These are phyloP conservation scores for Pharus latifolius DNA, from an alignment of 176 grass and related monocot genomes.

Conservation along the genomic window DNA sequence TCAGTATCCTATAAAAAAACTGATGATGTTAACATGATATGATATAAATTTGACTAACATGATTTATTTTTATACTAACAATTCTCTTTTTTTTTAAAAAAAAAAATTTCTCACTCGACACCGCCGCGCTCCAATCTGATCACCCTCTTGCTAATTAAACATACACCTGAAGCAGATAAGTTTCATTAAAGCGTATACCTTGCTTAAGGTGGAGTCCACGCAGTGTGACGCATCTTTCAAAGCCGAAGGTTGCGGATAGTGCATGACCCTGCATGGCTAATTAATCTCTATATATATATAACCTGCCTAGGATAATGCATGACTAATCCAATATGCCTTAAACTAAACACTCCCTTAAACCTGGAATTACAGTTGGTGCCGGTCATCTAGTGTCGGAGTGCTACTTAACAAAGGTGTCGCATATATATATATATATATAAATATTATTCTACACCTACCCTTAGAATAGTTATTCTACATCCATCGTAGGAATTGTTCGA, in stretches of 20 bases:
- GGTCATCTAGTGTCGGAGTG: not conserved
- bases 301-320: not conserved
- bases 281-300: no score
- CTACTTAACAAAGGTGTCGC: not conserved
- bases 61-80: no score
- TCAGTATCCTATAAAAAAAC: no score
- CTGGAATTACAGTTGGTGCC: not conserved
- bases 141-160: not conserved
- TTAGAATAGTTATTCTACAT: no score
- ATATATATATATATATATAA: no score
- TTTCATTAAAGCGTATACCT: not conserved
- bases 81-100: no score
- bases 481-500: no score
- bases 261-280: not conserved
- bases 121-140: not conserved
- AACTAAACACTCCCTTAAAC: not conserved
- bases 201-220: not conserved
- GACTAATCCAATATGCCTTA: no score
- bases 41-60: no score
- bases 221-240: not conserved
- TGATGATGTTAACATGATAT: no score
- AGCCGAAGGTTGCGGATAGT: not conserved
- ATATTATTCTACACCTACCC: no score
- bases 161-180: not conserved
- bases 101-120: no score